Base-by-base conservation (phyloP, 1,139 yeast species). In the Casaregolazyma lundiana region DNA sequence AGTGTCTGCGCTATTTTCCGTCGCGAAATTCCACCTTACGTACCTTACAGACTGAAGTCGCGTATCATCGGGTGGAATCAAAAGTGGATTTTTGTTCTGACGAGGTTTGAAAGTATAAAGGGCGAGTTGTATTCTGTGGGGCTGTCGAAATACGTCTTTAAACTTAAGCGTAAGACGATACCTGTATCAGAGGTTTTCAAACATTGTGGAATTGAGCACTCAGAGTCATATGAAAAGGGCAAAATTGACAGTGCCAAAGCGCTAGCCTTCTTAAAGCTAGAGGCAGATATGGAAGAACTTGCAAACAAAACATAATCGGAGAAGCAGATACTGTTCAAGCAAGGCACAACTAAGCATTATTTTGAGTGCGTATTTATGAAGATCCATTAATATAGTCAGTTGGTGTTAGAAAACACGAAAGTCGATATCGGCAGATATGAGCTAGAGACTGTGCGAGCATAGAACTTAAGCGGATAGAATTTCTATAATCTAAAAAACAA, bases 41-140 rank as follows among this genome's bases (percentile, higher is more conserved):
- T 76, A 50, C 59, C 60, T 30, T 90, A 80, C 62, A 58, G 69
- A 3, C 71, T 89, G 24, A 70, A 70, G 38, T 75, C 84, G 1
- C 71, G 80, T 45, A 72, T 90, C 22, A 65, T 85, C 11, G 86
- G 95, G 7, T 89, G 96, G 96, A 94, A 87, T 65, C 70, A 76
- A 32, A 89, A 89, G 64, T 88, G 96, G 96, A 59, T 90, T 13
- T 88, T 80, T 62, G 77, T 86, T 13, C 57, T 85, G 41, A 78
- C 86, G 26, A 75, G 78, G 56, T 85, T 87, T 57, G 74, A 74
- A 43, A 68, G 72, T 41, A 59, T 64, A 13, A 57, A 56, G 36
- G 66, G 66, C 35, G 73, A 69, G 6, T 70, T 70, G 43, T 58
- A 78, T 17, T 75, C 80, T 47, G 68, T 81, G 30, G 80, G 84